phyloP scores from a whole-genome alignment of 768 basidiomycete genomes.

The Panaeolus cyanescens region DNA sequence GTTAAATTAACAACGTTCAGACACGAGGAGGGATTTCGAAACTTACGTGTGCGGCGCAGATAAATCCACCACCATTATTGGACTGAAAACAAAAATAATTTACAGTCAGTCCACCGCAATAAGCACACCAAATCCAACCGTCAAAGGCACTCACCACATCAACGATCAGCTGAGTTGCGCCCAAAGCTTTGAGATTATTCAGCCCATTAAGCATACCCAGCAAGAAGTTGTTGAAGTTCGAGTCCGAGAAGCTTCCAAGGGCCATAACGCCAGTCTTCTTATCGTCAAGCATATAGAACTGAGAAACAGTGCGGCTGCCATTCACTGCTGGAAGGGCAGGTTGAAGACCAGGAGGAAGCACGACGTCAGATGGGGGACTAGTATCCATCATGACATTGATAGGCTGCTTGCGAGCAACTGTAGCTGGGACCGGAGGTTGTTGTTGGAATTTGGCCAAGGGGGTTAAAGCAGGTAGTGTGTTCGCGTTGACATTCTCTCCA shows the following conservation, averaged over 20 bases:
- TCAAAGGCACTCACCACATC: conserved; percentile 41
- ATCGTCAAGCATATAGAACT: conserved; percentile 57
- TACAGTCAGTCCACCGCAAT: too few species aligned
- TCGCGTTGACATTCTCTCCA: conserved; percentile 38
- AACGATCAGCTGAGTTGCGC: conserved; percentile 55
- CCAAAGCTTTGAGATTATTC: conserved; percentile 43
- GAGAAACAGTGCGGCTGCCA: conserved; percentile 51
- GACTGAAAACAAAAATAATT: too few species aligned
- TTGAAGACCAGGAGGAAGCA: conserved; percentile 38
- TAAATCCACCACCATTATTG: conserved; percentile 7
- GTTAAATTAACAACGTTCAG: neutral
- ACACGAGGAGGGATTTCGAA: neutral
- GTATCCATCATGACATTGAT: conserved; percentile 53
- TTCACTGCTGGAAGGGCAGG: conserved; percentile 40
- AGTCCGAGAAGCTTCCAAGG: conserved; percentile 58
- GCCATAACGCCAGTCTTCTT: conserved; percentile 56
- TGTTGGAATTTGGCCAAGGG: conserved; percentile 40
- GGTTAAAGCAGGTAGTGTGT: conserved; percentile 9
- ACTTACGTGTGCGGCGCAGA: conserved; percentile 7
- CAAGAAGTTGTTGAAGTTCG: conserved; percentile 42
- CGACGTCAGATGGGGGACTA: conserved; percentile 43
- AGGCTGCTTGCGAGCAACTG: conserved; percentile 35
- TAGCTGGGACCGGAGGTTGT: conserved; percentile 32
- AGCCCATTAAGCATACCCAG: conserved; percentile 47
- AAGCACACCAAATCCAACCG: too few species aligned